phyloP scores from a whole-genome alignment of 495 filamentous ascomycete species.

The Aspergillus avenaceus region DNA sequence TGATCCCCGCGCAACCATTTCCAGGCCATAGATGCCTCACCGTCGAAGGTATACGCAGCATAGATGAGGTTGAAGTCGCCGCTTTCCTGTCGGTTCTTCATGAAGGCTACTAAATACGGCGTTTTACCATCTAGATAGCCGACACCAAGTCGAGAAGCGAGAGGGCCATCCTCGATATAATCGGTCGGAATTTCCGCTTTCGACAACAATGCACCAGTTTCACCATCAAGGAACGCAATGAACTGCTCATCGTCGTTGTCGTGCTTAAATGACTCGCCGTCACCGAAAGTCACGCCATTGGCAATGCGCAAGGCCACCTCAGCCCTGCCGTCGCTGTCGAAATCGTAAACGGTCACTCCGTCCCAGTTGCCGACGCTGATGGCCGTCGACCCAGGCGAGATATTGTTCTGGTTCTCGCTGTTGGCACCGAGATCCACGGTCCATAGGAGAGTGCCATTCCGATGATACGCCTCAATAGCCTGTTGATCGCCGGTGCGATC shows the following conservation, averaged over 20 bases:
- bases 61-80: not conserved
- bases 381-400: not conserved
- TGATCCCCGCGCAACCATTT: not conserved
- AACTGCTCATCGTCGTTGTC: conserved; percentile 3
- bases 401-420: conserved; percentile 11
- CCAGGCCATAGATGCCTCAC: not conserved
- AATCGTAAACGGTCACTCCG: conserved; percentile 7
- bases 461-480: not conserved
- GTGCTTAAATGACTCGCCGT: conserved; percentile 1
- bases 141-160: conserved; percentile 1
- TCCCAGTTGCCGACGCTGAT: conserved; percentile 2
- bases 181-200: not conserved
- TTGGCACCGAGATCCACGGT: not conserved
- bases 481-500: conserved; percentile 1
- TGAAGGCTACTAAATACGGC: conserved; percentile 1
- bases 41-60: not conserved
- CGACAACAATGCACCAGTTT: not conserved
- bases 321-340: conserved; percentile 4
- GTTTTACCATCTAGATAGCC: conserved; percentile 3
- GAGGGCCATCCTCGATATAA: conserved; percentile 4
- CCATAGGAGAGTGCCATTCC: conserved; percentile 3
- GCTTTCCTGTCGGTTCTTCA: not conserved
- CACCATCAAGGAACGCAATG: not conserved
- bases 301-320: conserved; percentile 3
- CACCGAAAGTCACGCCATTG: conserved; percentile 5